Percentiles rank a stretch among this genome's conserved stretches.
These are phyloP conservation scores for Didymella arachidicola DNA, from an alignment of 2,329 filamentous ascomycete species.

Conservation along the genomic window DNA sequence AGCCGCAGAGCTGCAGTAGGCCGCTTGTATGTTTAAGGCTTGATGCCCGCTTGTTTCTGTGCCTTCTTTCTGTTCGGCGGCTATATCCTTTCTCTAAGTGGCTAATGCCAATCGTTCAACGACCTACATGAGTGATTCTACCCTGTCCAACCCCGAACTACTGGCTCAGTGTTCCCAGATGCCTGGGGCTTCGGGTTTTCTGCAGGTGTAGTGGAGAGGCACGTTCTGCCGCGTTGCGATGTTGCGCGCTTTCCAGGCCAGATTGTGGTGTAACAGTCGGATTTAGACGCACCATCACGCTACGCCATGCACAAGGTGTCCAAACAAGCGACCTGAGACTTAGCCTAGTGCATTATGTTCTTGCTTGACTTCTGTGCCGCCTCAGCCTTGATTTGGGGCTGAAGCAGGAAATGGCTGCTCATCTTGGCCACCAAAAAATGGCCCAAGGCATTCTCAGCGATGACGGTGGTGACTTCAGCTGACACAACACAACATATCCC, in stretches of 20 bases:
- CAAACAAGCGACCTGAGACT: slow-evolving; percentile 10
- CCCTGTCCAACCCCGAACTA: slow-evolving; percentile 9
- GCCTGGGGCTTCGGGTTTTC: neutral
- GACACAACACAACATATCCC: slow-evolving; percentile 1
- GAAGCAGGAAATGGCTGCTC: slow-evolving; percentile 5
- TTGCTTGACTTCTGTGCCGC: neutral
- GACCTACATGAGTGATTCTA: slow-evolving; percentile 7
- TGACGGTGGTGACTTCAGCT: slow-evolving; percentile 5
- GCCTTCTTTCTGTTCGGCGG: slow-evolving; percentile 15
- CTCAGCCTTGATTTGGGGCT: slow-evolving; percentile 8
- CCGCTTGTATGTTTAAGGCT: slow-evolving; percentile 10
- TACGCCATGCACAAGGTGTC: slow-evolving; percentile 3
- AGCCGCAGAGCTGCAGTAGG: slow-evolving; percentile 14
- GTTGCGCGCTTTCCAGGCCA: neutral
- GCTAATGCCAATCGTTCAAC: slow-evolving; percentile 8
- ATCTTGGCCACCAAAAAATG: slow-evolving; percentile 6
- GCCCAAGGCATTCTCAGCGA: slow-evolving; percentile 19
- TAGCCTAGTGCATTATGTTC: neutral
- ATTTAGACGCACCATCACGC: slow-evolving; percentile 6
- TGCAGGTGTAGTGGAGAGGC: slow-evolving; percentile 1
- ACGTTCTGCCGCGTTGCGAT: slow-evolving; percentile 15
- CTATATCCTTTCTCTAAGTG: slow-evolving; percentile 18
- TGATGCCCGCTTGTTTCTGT: slow-evolving; percentile 14
- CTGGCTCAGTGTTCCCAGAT: slow-evolving; percentile 12
- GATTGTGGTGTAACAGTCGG: neutral